Percentiles rank a stretch among this genome's conserved stretches.
Conservation (phyloP, 2,329 filamentous ascomycete species). For the Diplocarpon rosae region DNA sequence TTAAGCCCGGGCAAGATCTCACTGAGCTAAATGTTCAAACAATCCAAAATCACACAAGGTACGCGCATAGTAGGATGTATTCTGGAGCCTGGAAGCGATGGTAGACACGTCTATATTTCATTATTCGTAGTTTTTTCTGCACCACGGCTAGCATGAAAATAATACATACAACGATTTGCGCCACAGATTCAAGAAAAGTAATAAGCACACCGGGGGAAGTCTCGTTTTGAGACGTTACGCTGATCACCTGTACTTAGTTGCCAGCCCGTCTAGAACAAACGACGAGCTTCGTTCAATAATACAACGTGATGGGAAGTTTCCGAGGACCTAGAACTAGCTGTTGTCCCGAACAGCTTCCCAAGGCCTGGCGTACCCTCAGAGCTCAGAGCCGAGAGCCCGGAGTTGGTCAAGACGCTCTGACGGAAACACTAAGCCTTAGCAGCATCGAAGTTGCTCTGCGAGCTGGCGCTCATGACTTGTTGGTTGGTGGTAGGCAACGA, state of each 20-base stretch:
- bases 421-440: slow-evolving; percentile 35
- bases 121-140: slow-evolving; percentile 18
- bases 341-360: too few relatives aligned
- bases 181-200: slow-evolving; percentile 5
- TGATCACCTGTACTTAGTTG: slow-evolving; percentile 2
- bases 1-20: too few relatives aligned
- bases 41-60: too few relatives aligned
- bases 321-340: neutral
- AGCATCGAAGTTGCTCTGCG: slow-evolving; percentile 80
- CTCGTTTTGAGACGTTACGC: neutral
- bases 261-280: slow-evolving; percentile 14
- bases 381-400: slow-evolving; percentile 1
- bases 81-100: neutral
- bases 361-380: neutral
- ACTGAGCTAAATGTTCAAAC: too few relatives aligned
- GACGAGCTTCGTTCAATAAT: slow-evolving; percentile 17
- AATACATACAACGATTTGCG: slow-evolving; percentile 17
- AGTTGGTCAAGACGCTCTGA: neutral
- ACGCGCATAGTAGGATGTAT: neutral
- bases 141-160: slow-evolving; percentile 5
- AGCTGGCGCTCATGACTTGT: slow-evolving; percentile 74
- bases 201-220: neutral
- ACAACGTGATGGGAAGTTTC: slow-evolving; percentile 9
- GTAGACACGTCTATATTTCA: slow-evolving; percentile 14
- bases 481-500: slow-evolving; percentile 52